Percentiles rank a stretch among this genome's conserved stretches.
These are phyloP conservation scores for Lipomyces orientalis DNA, from an alignment of 805 yeast species.

Conservation along the genomic window DNA sequence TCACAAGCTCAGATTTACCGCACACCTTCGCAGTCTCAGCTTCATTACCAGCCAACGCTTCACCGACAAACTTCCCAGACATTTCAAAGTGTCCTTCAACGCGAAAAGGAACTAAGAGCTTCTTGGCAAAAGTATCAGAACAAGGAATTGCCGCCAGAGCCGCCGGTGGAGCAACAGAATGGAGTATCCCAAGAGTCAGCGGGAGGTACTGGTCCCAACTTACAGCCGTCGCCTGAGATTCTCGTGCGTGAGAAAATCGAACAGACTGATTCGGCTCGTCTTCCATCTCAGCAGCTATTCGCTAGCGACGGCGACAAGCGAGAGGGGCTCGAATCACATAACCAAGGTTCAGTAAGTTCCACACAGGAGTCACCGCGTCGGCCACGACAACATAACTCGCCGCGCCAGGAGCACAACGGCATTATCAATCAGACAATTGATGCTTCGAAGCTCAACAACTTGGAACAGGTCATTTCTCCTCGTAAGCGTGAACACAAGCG, in stretches of 20 bases:
- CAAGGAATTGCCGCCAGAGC: slow-evolving; percentile 35
- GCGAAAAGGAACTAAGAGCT: slow-evolving; percentile 19
- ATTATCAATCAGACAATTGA: slow-evolving; percentile 11
- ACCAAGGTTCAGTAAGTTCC: background rate
- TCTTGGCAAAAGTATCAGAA: slow-evolving; percentile 27
- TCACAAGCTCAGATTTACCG: slow-evolving; percentile 13
- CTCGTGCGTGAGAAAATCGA: slow-evolving; percentile 3
- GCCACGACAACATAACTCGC: slow-evolving; percentile 15
- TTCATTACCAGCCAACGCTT: slow-evolving; percentile 12
- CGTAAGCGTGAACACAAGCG: slow-evolving; percentile 81
- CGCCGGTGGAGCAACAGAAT: slow-evolving; percentile 6
- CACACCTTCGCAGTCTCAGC: slow-evolving; percentile 20
- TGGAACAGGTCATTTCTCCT: slow-evolving; percentile 39
- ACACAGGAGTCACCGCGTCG: slow-evolving; percentile 29
- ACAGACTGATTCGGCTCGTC: background rate
- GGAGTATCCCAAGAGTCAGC: no score
- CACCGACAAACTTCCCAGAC: slow-evolving; percentile 25
- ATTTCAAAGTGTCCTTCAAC: slow-evolving; percentile 19
- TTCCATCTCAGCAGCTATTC: slow-evolving; percentile 6
- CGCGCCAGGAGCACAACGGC: slow-evolving; percentile 24
- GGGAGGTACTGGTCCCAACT: background rate
- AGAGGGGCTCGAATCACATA: background rate
- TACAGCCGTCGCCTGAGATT: slow-evolving; percentile 20
- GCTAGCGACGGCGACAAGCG: background rate
- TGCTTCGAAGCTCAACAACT: background rate